phyloP scores from a whole-genome alignment of 805 yeast species.

The Lipomyces starkeyi region DNA sequence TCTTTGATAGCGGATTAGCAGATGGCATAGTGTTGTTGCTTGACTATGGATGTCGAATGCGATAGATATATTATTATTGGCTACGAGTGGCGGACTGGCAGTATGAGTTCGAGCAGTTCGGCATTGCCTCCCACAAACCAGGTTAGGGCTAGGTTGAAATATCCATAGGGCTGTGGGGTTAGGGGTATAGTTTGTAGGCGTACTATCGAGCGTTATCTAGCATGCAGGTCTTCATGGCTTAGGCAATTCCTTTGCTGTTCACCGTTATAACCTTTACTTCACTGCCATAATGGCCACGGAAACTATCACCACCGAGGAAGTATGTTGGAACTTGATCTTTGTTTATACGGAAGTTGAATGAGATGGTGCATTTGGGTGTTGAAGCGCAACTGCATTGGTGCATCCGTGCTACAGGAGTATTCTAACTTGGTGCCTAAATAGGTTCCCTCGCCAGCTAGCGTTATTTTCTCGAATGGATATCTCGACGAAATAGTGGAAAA shows the following conservation, averaged over 20 bases:
- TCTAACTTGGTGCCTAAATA: conserved; percentile 9
- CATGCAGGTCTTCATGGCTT: neutral
- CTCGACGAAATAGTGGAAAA: conserved; percentile 58
- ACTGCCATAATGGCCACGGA: conserved; percentile 24
- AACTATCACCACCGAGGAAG: conserved; percentile 19
- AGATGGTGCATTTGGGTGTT: neutral
- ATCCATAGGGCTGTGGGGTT: conserved; percentile 12
- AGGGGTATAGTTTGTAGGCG: conserved; percentile 5
- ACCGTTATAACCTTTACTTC: neutral
- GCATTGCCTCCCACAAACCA: neutral
- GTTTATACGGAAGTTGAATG: neutral
- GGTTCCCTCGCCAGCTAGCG: conserved; percentile 41
- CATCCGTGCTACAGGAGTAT: neutral
- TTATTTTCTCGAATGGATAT: conserved; percentile 66
- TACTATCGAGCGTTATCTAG: conserved; percentile 24
- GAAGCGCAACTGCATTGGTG: neutral
- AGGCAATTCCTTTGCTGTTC: neutral
- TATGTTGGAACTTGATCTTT: conserved; percentile 4
- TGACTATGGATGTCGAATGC: neutral
- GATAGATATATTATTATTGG: neutral
- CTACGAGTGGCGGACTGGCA: no score
- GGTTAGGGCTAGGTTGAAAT: conserved; percentile 4
- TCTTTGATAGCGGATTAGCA: conserved; percentile 71
- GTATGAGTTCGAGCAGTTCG: no score
- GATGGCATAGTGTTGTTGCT: conserved; percentile 33